These are phyloP conservation scores for Dactylellina haptotyla DNA, from an alignment of 2,329 filamentous ascomycete genomes.

Conservation along the genomic window DNA sequence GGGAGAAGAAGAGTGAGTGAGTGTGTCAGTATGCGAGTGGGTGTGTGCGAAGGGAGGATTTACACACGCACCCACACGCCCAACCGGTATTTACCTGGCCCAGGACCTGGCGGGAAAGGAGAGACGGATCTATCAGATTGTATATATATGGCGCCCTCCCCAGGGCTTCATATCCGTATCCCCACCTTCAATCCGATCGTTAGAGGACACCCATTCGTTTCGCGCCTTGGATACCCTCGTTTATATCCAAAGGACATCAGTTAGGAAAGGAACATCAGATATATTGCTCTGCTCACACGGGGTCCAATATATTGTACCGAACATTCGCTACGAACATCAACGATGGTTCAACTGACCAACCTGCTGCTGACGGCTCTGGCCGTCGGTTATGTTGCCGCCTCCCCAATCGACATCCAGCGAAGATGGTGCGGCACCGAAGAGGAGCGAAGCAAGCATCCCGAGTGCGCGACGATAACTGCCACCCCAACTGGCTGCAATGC, in stretches of 20 bases:
- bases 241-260: conserved; percentile 47
- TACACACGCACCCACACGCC: no score
- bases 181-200: conserved; percentile 31
- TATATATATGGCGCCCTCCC: conserved; percentile 36
- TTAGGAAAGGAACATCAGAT: not conserved
- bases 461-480: conserved; percentile 5
- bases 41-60: no score
- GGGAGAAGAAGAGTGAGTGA: no score
- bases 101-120: not conserved
- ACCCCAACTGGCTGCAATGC: conserved; percentile 14
- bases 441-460: conserved; percentile 34
- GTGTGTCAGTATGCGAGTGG: no score
- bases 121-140: conserved; percentile 9
- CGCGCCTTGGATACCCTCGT: conserved; percentile 47
- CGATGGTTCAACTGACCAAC: conserved; percentile 47
- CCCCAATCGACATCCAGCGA: conserved; percentile 24
- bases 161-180: conserved; percentile 1
- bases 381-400: conserved; percentile 30
- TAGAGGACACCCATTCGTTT: conserved; percentile 43
- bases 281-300: conserved; percentile 17
- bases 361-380: conserved; percentile 30
- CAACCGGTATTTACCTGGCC: no score
- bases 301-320: conserved; percentile 4
- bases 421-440: conserved; percentile 36
- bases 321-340: conserved; percentile 39